These are phyloP conservation scores for Torulaspora globosa DNA, from an alignment of 1,139 yeast genomes.

Conservation along the genomic window DNA sequence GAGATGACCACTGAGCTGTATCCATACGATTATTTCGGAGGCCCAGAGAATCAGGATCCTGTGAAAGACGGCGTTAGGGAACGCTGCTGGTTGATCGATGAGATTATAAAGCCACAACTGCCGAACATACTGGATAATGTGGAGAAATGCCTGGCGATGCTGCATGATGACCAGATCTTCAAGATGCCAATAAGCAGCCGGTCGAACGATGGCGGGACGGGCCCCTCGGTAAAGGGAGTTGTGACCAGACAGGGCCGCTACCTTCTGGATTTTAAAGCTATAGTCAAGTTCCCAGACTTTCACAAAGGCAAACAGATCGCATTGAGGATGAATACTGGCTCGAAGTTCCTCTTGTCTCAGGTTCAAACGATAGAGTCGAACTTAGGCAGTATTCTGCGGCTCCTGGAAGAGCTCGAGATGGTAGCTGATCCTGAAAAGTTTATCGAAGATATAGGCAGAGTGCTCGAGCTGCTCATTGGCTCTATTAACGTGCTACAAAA, in stretches of 20 bases:
- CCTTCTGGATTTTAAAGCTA: conserved; percentile 32
- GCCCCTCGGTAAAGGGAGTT: conserved; percentile 30
- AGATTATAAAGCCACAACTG: conserved; percentile 39
- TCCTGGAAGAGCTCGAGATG: conserved; percentile 24
- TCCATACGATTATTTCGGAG: conserved; percentile 27
- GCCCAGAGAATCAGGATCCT: conserved; percentile 9
- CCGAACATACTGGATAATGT: conserved; percentile 40
- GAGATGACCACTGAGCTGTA: conserved; percentile 34
- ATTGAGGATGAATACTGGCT: conserved; percentile 25
- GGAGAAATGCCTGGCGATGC: conserved; percentile 34
- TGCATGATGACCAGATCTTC: conserved; percentile 33
- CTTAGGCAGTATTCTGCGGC: conserved; percentile 18
- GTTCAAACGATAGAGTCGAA: conserved; percentile 21
- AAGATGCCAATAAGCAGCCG: conserved; percentile 35
- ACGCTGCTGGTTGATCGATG: conserved; percentile 38
- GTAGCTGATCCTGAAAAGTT: conserved; percentile 22
- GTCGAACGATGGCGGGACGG: conserved; percentile 16
- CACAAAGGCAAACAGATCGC: conserved; percentile 30
- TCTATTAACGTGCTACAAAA: conserved; percentile 32
- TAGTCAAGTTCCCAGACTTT: conserved; percentile 32
- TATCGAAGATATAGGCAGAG: conserved; percentile 18
- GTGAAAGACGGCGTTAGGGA: conserved; percentile 22
- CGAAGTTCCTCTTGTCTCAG: conserved; percentile 26
- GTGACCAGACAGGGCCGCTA: conserved; percentile 31
- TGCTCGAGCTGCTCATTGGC: conserved; percentile 22